A percentile compares a stretch with the other conserved stretches of the same genome.
These are phyloP conservation scores for Pezicula carpinea DNA, from an alignment of 2,329 filamentous ascomycete genomes.

Conservation along the genomic window DNA sequence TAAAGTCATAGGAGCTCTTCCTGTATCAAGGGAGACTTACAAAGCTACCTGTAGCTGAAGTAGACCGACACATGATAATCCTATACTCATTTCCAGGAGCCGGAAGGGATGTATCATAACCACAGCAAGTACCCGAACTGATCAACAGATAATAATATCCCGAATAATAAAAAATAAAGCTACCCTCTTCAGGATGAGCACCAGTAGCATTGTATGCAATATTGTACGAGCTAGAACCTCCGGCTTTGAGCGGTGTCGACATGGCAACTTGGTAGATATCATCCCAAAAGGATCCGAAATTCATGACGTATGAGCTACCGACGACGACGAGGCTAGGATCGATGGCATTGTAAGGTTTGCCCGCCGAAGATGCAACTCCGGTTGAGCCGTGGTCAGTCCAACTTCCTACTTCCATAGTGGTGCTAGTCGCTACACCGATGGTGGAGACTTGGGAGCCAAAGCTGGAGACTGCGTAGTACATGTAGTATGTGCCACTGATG, in stretches of 20 bases:
- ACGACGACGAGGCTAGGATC: slow-evolving; percentile 49
- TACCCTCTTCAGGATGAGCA: slow-evolving; percentile 49
- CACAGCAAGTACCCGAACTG: slow-evolving; percentile 56
- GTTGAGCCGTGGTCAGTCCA: slow-evolving; percentile 57
- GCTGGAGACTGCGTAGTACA: slow-evolving; percentile 54
- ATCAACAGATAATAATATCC: slow-evolving; percentile 63
- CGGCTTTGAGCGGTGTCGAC: slow-evolving; percentile 27
- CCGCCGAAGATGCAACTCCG: slow-evolving; percentile 41
- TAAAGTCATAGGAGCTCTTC: neutral
- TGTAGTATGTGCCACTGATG: slow-evolving; percentile 54
- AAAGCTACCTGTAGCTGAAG: slow-evolving; percentile 46
- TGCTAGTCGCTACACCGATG: slow-evolving; percentile 43
- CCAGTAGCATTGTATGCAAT: slow-evolving; percentile 49
- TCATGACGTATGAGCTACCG: slow-evolving; percentile 42
- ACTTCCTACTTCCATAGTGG: slow-evolving; percentile 44
- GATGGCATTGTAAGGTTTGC: slow-evolving; percentile 54
- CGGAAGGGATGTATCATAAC: slow-evolving; percentile 44
- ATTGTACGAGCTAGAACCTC: slow-evolving; percentile 34
- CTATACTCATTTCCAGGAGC: slow-evolving; percentile 58
- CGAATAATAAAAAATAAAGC: slow-evolving; percentile 50
- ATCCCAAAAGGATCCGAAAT: slow-evolving; percentile 66
- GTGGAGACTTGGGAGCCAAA: slow-evolving; percentile 50
- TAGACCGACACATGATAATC: slow-evolving; percentile 60
- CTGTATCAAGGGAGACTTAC: slow-evolving; percentile 24
- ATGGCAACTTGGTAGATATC: slow-evolving; percentile 58